These are phyloP conservation scores for Tolypocladium ovalisporum DNA, from an alignment of 2,329 filamentous ascomycete species.

Conservation along the genomic window DNA sequence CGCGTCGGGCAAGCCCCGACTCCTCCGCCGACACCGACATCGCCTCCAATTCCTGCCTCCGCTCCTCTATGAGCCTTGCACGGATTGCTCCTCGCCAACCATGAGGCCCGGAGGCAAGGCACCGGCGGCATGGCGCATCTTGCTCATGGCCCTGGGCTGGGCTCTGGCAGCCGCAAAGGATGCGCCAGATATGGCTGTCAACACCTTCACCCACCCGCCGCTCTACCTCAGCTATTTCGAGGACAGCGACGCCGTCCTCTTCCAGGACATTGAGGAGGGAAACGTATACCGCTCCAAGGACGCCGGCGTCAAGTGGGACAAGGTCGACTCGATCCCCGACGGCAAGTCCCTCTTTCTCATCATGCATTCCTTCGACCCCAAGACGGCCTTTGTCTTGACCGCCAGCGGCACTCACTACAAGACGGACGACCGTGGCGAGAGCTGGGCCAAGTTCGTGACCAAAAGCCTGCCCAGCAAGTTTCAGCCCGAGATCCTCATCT, in stretches of 20 bases:
- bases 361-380: conserved; percentile 68
- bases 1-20: not conserved
- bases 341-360: conserved; percentile 52
- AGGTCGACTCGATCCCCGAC: conserved; percentile 52
- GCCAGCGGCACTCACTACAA: conserved; percentile 62
- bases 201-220: conserved; percentile 55
- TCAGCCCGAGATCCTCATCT: conserved; percentile 46
- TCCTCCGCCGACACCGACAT: not conserved
- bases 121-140: conserved; percentile 34
- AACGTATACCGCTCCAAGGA: conserved; percentile 70
- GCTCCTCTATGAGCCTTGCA: conserved; percentile 31
- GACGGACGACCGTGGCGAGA: conserved; percentile 72
- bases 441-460: conserved; percentile 66
- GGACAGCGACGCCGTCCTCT: conserved; percentile 71
- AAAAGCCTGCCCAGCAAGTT: conserved; percentile 44
- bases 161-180: conserved; percentile 42
- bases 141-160: conserved; percentile 32
- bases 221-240: conserved; percentile 78
- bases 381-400: conserved; percentile 73
- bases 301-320: conserved; percentile 68
- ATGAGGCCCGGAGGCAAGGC: conserved; percentile 44
- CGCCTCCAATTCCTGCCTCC: not conserved
- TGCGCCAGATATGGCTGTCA: conserved; percentile 54
- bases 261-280: conserved; percentile 53
- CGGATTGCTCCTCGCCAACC: conserved; percentile 22